A percentile compares a stretch with the other conserved stretches of the same genome.
These are phyloP conservation scores for Emiliania huxleyi DNA, from an alignment of 78 protist species.

Conservation along the genomic window DNA sequence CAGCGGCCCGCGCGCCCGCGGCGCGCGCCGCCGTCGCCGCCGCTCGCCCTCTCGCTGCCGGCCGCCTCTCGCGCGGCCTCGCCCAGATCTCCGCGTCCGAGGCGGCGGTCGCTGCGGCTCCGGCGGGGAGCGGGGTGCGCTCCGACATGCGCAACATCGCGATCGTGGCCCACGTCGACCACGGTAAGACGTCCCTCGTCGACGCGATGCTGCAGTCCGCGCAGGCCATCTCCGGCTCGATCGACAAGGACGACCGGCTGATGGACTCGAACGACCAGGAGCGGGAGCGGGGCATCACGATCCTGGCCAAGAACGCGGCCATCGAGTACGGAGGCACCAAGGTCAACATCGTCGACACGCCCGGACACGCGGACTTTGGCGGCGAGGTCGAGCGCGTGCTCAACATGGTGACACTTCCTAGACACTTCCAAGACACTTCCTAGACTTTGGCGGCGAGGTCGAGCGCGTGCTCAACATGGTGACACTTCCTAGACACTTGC, in stretches of 20 bases:
- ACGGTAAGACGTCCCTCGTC: constrained; percentile 80
- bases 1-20: no score
- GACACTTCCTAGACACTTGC: no score
- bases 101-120: no score
- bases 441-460: no score
- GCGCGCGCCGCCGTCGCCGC: no score
- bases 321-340: background rate
- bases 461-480: no score
- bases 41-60: no score
- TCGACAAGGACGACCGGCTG: background rate
- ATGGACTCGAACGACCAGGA: constrained; percentile 49
- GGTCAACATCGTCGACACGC: constrained; percentile 86
- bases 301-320: constrained; percentile 75
- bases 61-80: background rate
- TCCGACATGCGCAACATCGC: constrained; percentile 92
- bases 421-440: no score
- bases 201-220: background rate
- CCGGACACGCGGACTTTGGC: constrained; percentile 91
- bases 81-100: background rate
- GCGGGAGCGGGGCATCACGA: constrained; percentile 88
- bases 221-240: background rate
- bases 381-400: constrained; percentile 73
- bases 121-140: no score
- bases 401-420: no score
- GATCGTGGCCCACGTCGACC: constrained; percentile 95